These are phyloP conservation scores for Salix brachista DNA, from an alignment of 345 rosid genomes.

Conservation along the genomic window DNA sequence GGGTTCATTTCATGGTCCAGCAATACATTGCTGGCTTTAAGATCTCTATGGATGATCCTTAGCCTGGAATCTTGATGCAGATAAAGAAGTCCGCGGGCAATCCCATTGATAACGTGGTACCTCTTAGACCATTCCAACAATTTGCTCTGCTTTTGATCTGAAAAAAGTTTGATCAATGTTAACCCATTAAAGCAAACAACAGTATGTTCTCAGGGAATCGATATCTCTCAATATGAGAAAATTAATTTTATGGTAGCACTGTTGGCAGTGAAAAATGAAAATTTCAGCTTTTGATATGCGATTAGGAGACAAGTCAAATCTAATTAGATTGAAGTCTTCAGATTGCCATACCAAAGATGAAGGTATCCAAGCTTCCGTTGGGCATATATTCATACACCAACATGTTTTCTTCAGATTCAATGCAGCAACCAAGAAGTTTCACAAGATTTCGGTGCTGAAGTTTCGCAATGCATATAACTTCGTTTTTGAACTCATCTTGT, in stretches of 20 bases:
- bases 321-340: not conserved
- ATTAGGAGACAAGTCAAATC: not conserved
- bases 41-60: slow-evolving; percentile 33
- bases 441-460: slow-evolving; percentile 35
- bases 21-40: slow-evolving; percentile 33
- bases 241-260: not conserved
- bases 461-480: slow-evolving; percentile 27
- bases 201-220: not conserved
- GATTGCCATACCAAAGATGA: slow-evolving; percentile 18
- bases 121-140: slow-evolving; percentile 32
- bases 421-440: slow-evolving; percentile 29
- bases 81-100: slow-evolving; percentile 40
- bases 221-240: not conserved
- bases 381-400: slow-evolving; percentile 33
- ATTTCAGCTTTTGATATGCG: not conserved
- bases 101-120: slow-evolving; percentile 32
- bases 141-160: slow-evolving; percentile 20
- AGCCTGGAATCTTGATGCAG: slow-evolving; percentile 44
- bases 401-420: slow-evolving; percentile 18
- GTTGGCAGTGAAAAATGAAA: not conserved
- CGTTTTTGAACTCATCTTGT: slow-evolving; percentile 26
- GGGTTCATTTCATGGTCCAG: slow-evolving; percentile 38
- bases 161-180: not conserved
- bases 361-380: slow-evolving; percentile 26
- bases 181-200: not conserved